These are phyloP conservation scores for Ophiostoma australiae DNA, from an alignment of 2,329 filamentous ascomycete genomes.

Conservation along the genomic window DNA sequence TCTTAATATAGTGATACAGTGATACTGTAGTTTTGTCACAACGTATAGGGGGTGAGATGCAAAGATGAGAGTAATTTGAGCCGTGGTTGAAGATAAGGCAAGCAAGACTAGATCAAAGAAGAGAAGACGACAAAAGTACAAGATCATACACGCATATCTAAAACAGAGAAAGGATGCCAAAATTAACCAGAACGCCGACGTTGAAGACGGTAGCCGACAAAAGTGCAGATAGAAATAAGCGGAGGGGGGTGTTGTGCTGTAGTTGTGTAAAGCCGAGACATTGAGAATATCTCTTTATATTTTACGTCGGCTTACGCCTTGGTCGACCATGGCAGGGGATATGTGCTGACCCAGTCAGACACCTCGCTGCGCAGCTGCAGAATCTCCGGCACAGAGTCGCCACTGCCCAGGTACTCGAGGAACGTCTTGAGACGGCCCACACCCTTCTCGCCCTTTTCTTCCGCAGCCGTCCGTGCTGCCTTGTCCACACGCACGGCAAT, in stretches of 20 bases:
- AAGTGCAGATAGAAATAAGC: neutral
- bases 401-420: slow-evolving; percentile 62
- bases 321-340: slow-evolving; percentile 62
- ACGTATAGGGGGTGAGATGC: neutral
- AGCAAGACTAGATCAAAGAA: neutral
- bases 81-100: slow-evolving; percentile 5
- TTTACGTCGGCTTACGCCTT: slow-evolving; percentile 19
- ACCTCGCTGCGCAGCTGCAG: slow-evolving; percentile 68
- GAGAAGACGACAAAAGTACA: neutral
- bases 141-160: neutral
- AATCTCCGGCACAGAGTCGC: slow-evolving; percentile 64
- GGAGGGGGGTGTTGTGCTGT: neutral
- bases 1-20: neutral
- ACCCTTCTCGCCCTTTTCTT: slow-evolving; percentile 62
- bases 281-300: neutral
- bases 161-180: neutral
- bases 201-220: slow-evolving; percentile 10
- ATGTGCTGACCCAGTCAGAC: slow-evolving; percentile 72
- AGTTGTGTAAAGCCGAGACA: too few species aligned
- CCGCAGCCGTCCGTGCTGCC: slow-evolving; percentile 62
- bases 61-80: neutral
- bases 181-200: slow-evolving; percentile 13
- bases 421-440: slow-evolving; percentile 62
- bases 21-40: neutral
- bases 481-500: slow-evolving; percentile 74